These are phyloP conservation scores for Puccinia horiana DNA, from an alignment of 1,284 basidiomycete genomes.

Conservation along the genomic window DNA sequence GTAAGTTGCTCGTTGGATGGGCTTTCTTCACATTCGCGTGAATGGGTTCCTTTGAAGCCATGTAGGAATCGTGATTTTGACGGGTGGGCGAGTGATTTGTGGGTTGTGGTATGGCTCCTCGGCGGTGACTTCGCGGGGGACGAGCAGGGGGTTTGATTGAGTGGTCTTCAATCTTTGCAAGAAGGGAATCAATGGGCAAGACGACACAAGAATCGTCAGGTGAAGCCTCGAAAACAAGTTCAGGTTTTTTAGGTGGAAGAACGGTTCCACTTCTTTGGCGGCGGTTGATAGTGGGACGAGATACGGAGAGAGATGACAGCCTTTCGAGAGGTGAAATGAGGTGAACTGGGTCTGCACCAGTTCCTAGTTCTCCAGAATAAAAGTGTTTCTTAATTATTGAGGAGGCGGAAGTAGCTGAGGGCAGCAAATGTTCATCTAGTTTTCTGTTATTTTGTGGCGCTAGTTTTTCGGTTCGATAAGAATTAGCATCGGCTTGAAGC, in stretches of 20 bases:
- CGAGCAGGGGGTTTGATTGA: slow-evolving; percentile 23
- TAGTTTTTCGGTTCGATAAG: not conserved
- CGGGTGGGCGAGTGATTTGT: not conserved
- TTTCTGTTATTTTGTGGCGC: not conserved
- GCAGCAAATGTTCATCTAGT: not conserved
- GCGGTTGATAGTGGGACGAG: not conserved
- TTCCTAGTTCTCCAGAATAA: not conserved
- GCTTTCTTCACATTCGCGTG: not conserved
- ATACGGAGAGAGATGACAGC: not conserved
- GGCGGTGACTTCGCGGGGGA: slow-evolving; percentile 35
- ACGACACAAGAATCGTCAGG: slow-evolving; percentile 7
- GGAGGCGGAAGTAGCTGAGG: slow-evolving; percentile 10
- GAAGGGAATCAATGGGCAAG: not conserved
- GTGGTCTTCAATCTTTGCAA: not conserved
- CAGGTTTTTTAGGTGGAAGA: slow-evolving; percentile 24
- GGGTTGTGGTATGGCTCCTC: not conserved
- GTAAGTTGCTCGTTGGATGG: not conserved
- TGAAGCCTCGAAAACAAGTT: not conserved
- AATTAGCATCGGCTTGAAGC: not conserved
- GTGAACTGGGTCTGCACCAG: not conserved
- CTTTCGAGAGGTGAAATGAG: slow-evolving; percentile 29
- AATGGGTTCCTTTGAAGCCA: not conserved
- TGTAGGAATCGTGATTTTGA: not conserved
- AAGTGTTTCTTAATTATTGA: not conserved
- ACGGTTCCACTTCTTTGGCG: slow-evolving; percentile 43